Conservation (phyloP, 2,329 filamentous ascomycete species). For the Dendryphion nanum region DNA sequence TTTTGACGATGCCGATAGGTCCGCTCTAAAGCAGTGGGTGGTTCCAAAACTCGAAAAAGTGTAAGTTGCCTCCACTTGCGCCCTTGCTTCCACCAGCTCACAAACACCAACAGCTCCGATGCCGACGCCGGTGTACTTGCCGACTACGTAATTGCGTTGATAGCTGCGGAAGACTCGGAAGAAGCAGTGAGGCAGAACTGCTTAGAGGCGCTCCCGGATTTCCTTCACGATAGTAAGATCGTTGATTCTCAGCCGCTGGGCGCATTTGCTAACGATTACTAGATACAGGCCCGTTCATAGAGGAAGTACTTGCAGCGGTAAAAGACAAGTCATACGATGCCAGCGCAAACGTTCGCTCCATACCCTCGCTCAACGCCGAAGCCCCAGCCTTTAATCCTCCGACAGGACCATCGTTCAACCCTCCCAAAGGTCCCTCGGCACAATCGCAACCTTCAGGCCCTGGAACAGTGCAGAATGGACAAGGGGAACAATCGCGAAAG, state of each 20-base stretch:
- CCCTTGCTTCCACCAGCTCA: background rate
- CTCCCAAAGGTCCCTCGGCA: constrained; percentile 19
- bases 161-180: constrained; percentile 66
- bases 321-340: constrained; percentile 51
- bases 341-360: constrained; percentile 16
- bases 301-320: constrained; percentile 69
- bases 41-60: constrained; percentile 74
- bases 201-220: constrained; percentile 71
- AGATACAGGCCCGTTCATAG: constrained; percentile 64
- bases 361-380: constrained; percentile 18
- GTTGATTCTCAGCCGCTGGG: background rate
- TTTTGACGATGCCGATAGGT: constrained; percentile 53
- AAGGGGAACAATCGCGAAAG: constrained; percentile 48
- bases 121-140: constrained; percentile 79
- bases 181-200: constrained; percentile 66
- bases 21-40: constrained; percentile 72
- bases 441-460: too few species aligned
- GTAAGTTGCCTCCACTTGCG: constrained; percentile 45
- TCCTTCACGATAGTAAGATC: constrained; percentile 64
- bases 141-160: constrained; percentile 77
- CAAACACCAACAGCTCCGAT: constrained; percentile 58
- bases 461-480: constrained; percentile 9
- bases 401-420: constrained; percentile 16
- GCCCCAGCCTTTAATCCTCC: constrained; percentile 21
- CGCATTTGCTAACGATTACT: constrained; percentile 1